Conservation (phyloP, 495 filamentous ascomycete species). For the Talaromyces wortmannii region DNA sequence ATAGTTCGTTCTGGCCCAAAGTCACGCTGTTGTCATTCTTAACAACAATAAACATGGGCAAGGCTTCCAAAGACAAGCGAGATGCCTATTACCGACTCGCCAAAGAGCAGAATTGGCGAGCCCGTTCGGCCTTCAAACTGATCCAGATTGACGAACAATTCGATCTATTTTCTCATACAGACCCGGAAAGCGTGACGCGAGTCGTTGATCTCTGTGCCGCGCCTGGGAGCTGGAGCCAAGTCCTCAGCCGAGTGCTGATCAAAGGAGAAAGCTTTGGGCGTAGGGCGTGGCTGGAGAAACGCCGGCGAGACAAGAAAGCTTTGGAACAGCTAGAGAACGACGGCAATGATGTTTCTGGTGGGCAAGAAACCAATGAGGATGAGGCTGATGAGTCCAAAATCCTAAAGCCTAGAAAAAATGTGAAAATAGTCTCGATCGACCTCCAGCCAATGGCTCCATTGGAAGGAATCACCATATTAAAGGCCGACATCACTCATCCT, state of each 20-base stretch:
- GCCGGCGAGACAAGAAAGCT: slow-evolving; percentile 44
- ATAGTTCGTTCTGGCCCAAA: background rate
- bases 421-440: slow-evolving; percentile 93
- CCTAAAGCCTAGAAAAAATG: slow-evolving; percentile 57
- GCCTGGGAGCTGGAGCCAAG: slow-evolving; percentile 94
- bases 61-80: slow-evolving; percentile 97
- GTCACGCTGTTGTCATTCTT: no score
- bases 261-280: slow-evolving; percentile 86
- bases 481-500: slow-evolving; percentile 95
- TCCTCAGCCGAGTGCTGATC: slow-evolving; percentile 85
- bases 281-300: slow-evolving; percentile 76
- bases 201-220: slow-evolving; percentile 96
- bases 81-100: slow-evolving; percentile 96
- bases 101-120: slow-evolving; percentile 98
- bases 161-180: slow-evolving; percentile 69
- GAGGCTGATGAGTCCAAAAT: slow-evolving; percentile 12
- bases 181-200: slow-evolving; percentile 63
- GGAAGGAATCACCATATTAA: slow-evolving; percentile 81
- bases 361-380: slow-evolving; percentile 4
- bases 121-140: slow-evolving; percentile 92
- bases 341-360: slow-evolving; percentile 14
- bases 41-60: slow-evolving; percentile 60
- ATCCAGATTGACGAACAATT: slow-evolving; percentile 96
- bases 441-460: slow-evolving; percentile 92
- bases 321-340: slow-evolving; percentile 30